Conservation (phyloP, 768 basidiomycete species). For the Kwoniella sp. region DNA sequence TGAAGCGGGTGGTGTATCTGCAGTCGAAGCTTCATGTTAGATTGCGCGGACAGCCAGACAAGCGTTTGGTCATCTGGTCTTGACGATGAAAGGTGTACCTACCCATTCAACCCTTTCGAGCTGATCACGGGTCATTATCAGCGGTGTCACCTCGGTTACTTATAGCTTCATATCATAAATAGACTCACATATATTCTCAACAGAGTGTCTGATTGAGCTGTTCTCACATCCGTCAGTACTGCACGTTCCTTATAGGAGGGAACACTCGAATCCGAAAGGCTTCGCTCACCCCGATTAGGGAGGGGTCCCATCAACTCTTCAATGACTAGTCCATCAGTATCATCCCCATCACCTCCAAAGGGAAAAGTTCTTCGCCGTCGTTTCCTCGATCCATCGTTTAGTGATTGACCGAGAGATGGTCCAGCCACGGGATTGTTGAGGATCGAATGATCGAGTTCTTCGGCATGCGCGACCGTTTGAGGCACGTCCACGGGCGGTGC, state of each 20-base stretch:
- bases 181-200: constrained; percentile 14
- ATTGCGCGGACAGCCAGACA: too few relatives aligned
- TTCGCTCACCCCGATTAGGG: constrained; percentile 11
- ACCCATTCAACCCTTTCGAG: constrained; percentile 25
- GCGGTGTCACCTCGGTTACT: not conserved
- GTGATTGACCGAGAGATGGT: not conserved
- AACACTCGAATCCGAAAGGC: too few relatives aligned
- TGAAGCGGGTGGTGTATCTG: constrained; percentile 23
- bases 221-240: not conserved
- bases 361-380: constrained; percentile 3
- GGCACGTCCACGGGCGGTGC: constrained; percentile 14
- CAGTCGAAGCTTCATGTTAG: not conserved
- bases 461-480: constrained; percentile 18
- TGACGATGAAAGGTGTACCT: too few relatives aligned
- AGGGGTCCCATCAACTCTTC: constrained; percentile 13
- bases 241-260: too few relatives aligned
- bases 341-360: not conserved
- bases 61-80: too few relatives aligned
- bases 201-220: constrained; percentile 13
- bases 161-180: too few relatives aligned
- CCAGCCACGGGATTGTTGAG: constrained; percentile 12
- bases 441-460: constrained; percentile 22
- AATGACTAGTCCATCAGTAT: constrained; percentile 13
- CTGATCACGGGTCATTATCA: constrained; percentile 1
- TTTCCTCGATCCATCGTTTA: not conserved